phyloP scores from a whole-genome alignment of 768 basidiomycete genomes.

The Hericium erinaceus region DNA sequence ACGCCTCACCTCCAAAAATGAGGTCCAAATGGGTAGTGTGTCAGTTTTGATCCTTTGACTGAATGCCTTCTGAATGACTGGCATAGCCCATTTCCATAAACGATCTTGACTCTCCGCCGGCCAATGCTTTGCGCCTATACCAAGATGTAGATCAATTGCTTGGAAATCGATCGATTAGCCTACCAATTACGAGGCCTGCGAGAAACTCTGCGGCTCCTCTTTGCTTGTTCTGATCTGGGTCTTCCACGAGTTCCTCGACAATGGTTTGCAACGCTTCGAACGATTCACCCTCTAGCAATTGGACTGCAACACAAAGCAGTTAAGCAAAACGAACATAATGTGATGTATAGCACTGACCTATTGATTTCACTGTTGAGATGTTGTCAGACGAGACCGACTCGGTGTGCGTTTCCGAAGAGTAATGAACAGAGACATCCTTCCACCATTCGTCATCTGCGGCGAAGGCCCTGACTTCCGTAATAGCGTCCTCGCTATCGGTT shows the following conservation, averaged over 20 bases:
- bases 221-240: constrained; percentile 80
- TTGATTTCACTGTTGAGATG: constrained; percentile 63
- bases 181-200: constrained; percentile 62
- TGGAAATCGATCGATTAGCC: not conserved
- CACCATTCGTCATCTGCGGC: constrained; percentile 47
- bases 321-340: not conserved
- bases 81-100: constrained; percentile 77
- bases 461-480: constrained; percentile 42
- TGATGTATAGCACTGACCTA: constrained; percentile 37
- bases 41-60: constrained; percentile 72
- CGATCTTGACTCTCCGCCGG: constrained; percentile 52
- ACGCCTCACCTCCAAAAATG: constrained; percentile 56
- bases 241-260: constrained; percentile 50
- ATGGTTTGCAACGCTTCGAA: constrained; percentile 52
- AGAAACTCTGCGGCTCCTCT: constrained; percentile 80
- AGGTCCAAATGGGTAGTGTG: constrained; percentile 70
- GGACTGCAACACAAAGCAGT: constrained; percentile 35
- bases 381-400: constrained; percentile 58
- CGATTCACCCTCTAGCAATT: constrained; percentile 69
- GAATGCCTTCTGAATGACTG: constrained; percentile 57
- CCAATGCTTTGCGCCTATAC: constrained; percentile 81
- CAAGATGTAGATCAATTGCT: constrained; percentile 2
- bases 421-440: constrained; percentile 58
- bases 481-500: constrained; percentile 34
- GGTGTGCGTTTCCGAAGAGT: constrained; percentile 71